These are phyloP conservation scores for Diaporthe citrichinensis DNA, from an alignment of 2,329 filamentous ascomycete species.

Conservation along the genomic window DNA sequence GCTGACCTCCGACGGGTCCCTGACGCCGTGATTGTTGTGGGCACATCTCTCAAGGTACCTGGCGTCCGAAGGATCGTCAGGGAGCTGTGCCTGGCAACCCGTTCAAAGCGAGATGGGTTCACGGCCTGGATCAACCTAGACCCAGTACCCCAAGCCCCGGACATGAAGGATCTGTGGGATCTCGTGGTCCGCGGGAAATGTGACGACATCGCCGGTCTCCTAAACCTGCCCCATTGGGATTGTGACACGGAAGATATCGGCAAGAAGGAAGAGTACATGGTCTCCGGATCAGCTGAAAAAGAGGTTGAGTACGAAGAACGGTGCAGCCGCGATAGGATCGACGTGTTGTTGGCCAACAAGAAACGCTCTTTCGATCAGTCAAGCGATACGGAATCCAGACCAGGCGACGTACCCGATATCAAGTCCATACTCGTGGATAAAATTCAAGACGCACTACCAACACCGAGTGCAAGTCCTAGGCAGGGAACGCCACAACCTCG, in stretches of 20 bases:
- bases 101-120: conserved; percentile 84
- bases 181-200: conserved; percentile 88
- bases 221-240: conserved; percentile 71
- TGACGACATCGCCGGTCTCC: conserved; percentile 86
- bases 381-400: conserved; percentile 25
- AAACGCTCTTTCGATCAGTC: conserved; percentile 44
- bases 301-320: conserved; percentile 55
- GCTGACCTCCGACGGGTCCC: conserved; percentile 88
- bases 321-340: conserved; percentile 55
- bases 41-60: conserved; percentile 95
- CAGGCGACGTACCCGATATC: conserved; percentile 44
- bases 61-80: conserved; percentile 91
- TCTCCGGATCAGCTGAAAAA: conserved; percentile 59
- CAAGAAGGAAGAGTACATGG: conserved; percentile 56
- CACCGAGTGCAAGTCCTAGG: conserved; percentile 70
- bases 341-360: conserved; percentile 58
- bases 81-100: conserved; percentile 90
- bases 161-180: conserved; percentile 95
- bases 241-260: conserved; percentile 67
- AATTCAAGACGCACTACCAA: conserved; percentile 67
- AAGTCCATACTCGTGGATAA: conserved; percentile 59
- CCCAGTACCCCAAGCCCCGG: conserved; percentile 82
- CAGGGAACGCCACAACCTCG: conserved; percentile 57
- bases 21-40: conserved; percentile 94
- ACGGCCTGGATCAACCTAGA: conserved; percentile 97